These are phyloP conservation scores for Penicillium longicatenatum DNA, from an alignment of 495 filamentous ascomycete species.

Conservation along the genomic window DNA sequence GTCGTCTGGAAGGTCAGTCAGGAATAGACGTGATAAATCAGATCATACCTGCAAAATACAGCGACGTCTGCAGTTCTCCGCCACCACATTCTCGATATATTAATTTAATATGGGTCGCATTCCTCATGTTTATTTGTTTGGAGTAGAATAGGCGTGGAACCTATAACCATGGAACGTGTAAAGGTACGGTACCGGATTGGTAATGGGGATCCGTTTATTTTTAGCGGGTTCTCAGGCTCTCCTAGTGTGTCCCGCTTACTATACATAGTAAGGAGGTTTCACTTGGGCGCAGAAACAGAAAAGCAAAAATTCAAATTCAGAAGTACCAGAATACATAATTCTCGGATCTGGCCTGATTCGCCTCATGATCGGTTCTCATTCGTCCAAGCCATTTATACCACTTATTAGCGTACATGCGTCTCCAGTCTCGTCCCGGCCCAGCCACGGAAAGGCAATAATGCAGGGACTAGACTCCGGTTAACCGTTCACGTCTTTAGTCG, in stretches of 20 bases:
- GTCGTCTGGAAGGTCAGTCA: too few relatives aligned
- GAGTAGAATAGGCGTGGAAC: background rate
- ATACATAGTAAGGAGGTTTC: constrained; percentile 32
- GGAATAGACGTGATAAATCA: too few relatives aligned
- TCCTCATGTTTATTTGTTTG: background rate
- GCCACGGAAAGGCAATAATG: constrained; percentile 12
- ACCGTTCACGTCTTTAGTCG: background rate
- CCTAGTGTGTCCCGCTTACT: constrained; percentile 7
- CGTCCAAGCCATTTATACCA: too few relatives aligned
- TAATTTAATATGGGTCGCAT: background rate
- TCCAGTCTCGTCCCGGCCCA: background rate
- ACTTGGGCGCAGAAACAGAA: constrained; percentile 9
- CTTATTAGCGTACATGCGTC: background rate
- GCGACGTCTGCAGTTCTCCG: background rate
- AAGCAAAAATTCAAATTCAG: background rate
- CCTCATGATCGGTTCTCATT: background rate
- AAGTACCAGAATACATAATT: too few relatives aligned
- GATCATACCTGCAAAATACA: too few relatives aligned
- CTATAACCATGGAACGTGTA: background rate
- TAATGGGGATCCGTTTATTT: constrained; percentile 20
- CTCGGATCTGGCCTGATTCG: too few relatives aligned
- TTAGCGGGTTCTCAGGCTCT: constrained; percentile 12
- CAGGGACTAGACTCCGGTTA: constrained; percentile 14
- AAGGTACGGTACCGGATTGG: background rate
- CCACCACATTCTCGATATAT: constrained; percentile 5